These are phyloP conservation scores for Lasiosphaeria hispida DNA, from an alignment of 495 filamentous ascomycete genomes.

Conservation along the genomic window DNA sequence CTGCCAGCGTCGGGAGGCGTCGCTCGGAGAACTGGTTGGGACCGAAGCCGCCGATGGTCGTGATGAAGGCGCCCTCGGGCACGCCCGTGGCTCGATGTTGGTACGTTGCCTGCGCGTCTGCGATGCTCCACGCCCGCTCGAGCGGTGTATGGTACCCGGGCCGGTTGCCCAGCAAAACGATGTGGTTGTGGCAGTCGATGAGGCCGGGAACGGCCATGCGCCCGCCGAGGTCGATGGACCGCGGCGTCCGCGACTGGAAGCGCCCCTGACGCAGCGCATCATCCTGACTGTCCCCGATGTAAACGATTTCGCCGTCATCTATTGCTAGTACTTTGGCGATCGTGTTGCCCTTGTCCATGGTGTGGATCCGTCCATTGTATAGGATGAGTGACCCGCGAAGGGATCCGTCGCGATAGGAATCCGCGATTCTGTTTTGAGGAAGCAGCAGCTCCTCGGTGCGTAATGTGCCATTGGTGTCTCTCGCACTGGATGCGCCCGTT, in stretches of 20 bases:
- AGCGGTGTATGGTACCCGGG: constrained; percentile 29
- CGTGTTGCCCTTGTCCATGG: constrained; percentile 17
- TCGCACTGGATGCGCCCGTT: too few species aligned
- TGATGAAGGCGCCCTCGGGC: constrained; percentile 21
- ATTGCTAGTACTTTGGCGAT: constrained; percentile 24
- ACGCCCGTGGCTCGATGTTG: constrained; percentile 7
- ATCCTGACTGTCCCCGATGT: constrained; percentile 22
- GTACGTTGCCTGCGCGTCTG: constrained; percentile 17
- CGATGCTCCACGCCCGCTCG: constrained; percentile 23
- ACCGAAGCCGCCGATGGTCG: constrained; percentile 28
- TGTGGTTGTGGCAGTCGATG: constrained; percentile 31
- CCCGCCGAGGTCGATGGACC: constrained; percentile 18
- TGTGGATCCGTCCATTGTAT: constrained; percentile 26
- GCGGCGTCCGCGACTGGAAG: not conserved
- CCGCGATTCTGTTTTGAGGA: not conserved
- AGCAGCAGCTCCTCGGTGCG: not conserved
- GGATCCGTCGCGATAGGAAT: constrained; percentile 14
- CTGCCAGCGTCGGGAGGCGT: constrained; percentile 24
- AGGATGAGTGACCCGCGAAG: constrained; percentile 21
- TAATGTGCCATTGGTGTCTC: constrained; percentile 1
- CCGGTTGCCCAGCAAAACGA: constrained; percentile 27
- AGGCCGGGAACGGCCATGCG: constrained; percentile 23
- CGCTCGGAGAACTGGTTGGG: constrained; percentile 26
- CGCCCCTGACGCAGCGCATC: constrained; percentile 8
- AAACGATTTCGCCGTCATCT: constrained; percentile 22